Evolutionary conservation across 116 monocot genomes (phyloP), one percentile per base, ranked within the genome.

Genomic region (Dioscorea cayenensis): DNA sequence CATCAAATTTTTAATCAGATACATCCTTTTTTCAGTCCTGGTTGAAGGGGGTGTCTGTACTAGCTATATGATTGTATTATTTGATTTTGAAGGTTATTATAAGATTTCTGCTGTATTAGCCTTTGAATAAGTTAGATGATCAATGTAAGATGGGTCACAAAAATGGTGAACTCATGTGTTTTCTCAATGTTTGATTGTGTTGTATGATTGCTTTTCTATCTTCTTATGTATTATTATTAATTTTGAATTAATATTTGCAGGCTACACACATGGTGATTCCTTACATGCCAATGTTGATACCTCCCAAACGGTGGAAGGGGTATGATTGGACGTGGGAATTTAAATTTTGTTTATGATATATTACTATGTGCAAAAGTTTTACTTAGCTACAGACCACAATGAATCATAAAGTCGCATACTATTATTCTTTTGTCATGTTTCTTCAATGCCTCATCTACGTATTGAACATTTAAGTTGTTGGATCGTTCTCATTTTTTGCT

Each of bases 251-350:
- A 19, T 18, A 49, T 78, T 32, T 89, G 75, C 84, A 91, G 95
- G 95, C 88, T 62, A 89, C 84, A 77, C 89, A 89, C 51, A 85
- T 84, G 86, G 67, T 89, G 74, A 84, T 95, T 67, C 88, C 95
- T 67, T 91, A 95, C 77, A 83, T 95, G 77, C 91, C 95, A 73
- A 95, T 95, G 95, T 71, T 95, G 77, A 83, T 89, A 71, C 81
- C 82, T 38, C 95, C 95, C 49, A 82, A 80, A 81, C 80, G 79
- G 60, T 95, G 95, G 95, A 88, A 86, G 29, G 86, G 95, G 95
- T 95, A 89, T 65, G 84, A 63, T 71, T 67, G 28, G 20, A 20
- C 17, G 5, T 16, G 16, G 12, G 8, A 19, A 14, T 65, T 65
- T 65, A 16, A 28, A 1, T 28, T 65, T 32, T 13, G 13, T 65